phyloP scores from a whole-genome alignment of 768 basidiomycete species.

The Tremella fuciformis region DNA sequence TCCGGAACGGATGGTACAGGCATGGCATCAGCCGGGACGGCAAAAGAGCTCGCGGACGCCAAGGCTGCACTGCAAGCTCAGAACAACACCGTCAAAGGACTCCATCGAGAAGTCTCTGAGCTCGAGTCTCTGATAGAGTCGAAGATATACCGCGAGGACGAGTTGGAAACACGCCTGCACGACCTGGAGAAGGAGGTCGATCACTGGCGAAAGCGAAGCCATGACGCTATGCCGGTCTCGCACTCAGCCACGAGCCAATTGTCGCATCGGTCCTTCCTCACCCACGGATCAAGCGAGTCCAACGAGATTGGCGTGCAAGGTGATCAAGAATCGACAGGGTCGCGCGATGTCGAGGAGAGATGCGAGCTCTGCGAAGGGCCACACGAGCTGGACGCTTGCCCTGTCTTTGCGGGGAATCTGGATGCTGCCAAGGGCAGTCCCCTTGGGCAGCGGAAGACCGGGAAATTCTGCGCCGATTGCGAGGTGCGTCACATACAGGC shows the following conservation, averaged over 20 bases:
- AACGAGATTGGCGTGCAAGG: constrained; percentile 17
- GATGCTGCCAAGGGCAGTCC: constrained; percentile 10
- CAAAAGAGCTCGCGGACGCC: constrained; percentile 52
- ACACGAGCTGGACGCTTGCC: constrained; percentile 48
- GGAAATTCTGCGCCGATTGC: constrained; percentile 49
- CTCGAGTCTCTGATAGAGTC: constrained; percentile 89
- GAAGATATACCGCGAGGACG: constrained; percentile 62
- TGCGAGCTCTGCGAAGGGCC: constrained; percentile 49
- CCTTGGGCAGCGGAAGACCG: constrained; percentile 14
- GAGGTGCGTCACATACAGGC: constrained; percentile 37
- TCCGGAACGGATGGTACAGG: constrained; percentile 13
- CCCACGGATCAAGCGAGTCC: neutral
- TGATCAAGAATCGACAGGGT: neutral
- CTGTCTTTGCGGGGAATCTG: constrained; percentile 38
- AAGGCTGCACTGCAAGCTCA: constrained; percentile 21
- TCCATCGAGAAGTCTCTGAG: constrained; percentile 88
- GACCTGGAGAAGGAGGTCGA: constrained; percentile 37
- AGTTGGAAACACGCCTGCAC: constrained; percentile 40
- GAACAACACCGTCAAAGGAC: constrained; percentile 52
- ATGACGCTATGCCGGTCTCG: neutral
- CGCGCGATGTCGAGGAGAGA: constrained; percentile 8
- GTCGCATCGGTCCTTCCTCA: neutral
- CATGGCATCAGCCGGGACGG: constrained; percentile 48
- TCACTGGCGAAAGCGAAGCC: constrained; percentile 7
- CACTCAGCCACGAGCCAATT: neutral